Evolutionary conservation across 2,329 filamentous ascomycete species (phyloP).

Genomic region (Cladosporium sphaerospermum): DNA sequence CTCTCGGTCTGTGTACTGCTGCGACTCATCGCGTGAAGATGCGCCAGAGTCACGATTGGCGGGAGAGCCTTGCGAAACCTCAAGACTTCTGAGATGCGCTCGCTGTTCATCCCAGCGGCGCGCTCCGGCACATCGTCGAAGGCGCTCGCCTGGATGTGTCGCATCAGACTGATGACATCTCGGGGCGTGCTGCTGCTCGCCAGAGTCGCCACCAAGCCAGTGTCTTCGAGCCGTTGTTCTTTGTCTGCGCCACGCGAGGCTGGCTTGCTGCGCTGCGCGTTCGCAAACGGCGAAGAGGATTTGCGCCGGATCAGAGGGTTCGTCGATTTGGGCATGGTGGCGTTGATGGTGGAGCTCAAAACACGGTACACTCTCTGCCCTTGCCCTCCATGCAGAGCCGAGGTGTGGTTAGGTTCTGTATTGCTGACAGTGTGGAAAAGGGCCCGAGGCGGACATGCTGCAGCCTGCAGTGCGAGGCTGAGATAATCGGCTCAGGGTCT

Average conservation of each 20-base stretch:
- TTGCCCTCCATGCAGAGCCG: neutral
- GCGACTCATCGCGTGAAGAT: conserved; percentile 57
- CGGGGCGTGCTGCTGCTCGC: conserved; percentile 58
- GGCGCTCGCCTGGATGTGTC: conserved; percentile 55
- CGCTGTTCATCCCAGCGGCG: conserved; percentile 56
- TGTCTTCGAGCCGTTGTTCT: conserved; percentile 51
- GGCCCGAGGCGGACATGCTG: too few species aligned
- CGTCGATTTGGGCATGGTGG: conserved; percentile 22
- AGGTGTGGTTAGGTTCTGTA: neutral
- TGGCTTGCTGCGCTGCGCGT: conserved; percentile 32
- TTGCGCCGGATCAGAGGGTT: conserved; percentile 33
- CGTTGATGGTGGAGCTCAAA: neutral
- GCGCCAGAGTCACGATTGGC: conserved; percentile 58
- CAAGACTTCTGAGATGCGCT: conserved; percentile 57
- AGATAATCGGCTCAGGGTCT: conserved; percentile 5
- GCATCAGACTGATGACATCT: conserved; percentile 45
- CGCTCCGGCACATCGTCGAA: conserved; percentile 57
- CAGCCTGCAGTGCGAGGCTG: neutral
- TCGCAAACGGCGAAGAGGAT: conserved; percentile 32
- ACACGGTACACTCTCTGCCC: too few species aligned
- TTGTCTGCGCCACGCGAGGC: conserved; percentile 12
- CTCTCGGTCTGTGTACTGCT: conserved; percentile 61
- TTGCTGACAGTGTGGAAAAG: too few species aligned
- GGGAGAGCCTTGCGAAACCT: conserved; percentile 56
- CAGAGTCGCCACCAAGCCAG: conserved; percentile 51